A percentile compares a stretch with the other conserved stretches of the same genome.
Conservation (phyloP, 352 stramenopile genomes). For the Vaucheria bursata region DNA sequence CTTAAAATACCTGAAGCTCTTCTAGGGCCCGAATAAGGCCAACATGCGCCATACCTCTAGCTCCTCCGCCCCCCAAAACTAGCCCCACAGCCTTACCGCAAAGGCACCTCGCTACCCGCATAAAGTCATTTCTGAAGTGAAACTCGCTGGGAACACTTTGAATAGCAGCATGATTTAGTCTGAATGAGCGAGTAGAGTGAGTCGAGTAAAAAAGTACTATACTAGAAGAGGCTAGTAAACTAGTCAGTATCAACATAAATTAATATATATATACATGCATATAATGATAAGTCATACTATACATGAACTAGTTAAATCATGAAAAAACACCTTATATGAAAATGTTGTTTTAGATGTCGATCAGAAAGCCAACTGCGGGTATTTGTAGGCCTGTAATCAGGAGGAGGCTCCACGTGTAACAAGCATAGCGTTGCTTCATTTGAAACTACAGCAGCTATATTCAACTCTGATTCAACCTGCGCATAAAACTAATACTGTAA, state of each 20-base stretch:
- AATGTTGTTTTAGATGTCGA: constrained; percentile 15
- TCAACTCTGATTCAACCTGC: constrained; percentile 49
- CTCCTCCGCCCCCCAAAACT: constrained; percentile 81
- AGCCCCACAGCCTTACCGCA: constrained; percentile 81
- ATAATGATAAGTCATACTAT: too few species aligned
- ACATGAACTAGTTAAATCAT: too few species aligned
- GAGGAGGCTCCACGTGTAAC: constrained; percentile 13
- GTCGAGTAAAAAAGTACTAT: background rate
- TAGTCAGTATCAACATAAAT: too few species aligned
- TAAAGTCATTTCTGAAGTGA: constrained; percentile 48
- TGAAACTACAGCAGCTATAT: constrained; percentile 52
- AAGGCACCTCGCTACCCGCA: constrained; percentile 71
- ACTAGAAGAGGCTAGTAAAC: too few species aligned
- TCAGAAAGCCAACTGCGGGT: constrained; percentile 23
- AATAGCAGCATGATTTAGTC: background rate
- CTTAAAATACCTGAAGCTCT: constrained; percentile 59
- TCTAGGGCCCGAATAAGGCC: constrained; percentile 79
- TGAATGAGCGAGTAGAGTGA: too few species aligned
- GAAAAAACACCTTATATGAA: constrained; percentile 50
- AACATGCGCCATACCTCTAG: constrained; percentile 81
- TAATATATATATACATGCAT: background rate
- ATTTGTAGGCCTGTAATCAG: constrained; percentile 16
- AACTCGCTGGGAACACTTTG: constrained; percentile 21
- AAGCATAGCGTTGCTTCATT: constrained; percentile 16
- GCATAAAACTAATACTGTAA: constrained; percentile 8